These are phyloP conservation scores for Maudiozyma bulderi DNA, from an alignment of 805 yeast species.

Conservation along the genomic window DNA sequence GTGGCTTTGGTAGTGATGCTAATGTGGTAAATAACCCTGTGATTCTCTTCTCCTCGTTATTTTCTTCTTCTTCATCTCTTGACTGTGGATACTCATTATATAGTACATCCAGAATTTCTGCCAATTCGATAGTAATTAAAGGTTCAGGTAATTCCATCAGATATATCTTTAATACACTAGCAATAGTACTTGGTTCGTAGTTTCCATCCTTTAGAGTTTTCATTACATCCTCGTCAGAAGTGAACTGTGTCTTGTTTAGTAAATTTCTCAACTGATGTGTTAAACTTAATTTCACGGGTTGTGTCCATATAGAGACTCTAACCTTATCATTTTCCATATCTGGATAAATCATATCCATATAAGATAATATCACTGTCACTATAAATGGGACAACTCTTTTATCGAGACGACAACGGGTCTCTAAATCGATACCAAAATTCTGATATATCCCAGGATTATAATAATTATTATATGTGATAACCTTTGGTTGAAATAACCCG, in stretches of 20 bases:
- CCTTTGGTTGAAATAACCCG: conserved; percentile 67
- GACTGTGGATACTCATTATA: conserved; percentile 41
- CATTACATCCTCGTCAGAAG: conserved; percentile 29
- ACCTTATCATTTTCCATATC: conserved; percentile 57
- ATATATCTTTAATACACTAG: conserved; percentile 62
- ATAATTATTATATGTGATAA: conserved; percentile 68
- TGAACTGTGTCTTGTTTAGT: conserved; percentile 32
- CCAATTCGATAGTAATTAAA: conserved; percentile 51
- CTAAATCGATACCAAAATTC: conserved; percentile 72
- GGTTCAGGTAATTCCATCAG: conserved; percentile 75
- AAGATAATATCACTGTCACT: conserved; percentile 51
- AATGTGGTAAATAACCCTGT: conserved; percentile 58
- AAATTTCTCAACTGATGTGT: conserved; percentile 53
- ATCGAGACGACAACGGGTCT: conserved; percentile 61
- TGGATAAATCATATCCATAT: conserved; percentile 65
- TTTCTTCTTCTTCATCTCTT: conserved; percentile 1
- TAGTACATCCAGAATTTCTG: conserved; percentile 59
- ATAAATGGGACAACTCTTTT: conserved; percentile 62
- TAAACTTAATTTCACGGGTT: conserved; percentile 48
- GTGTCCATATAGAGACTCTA: conserved; percentile 59
- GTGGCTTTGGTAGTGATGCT: conserved; percentile 56
- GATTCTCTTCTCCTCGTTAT: conserved; percentile 34
- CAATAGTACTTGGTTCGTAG: conserved; percentile 47
- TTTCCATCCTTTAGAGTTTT: conserved; percentile 24
- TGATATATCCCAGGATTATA: conserved; percentile 58